Base-by-base conservation (phyloP, 2,329 filamentous ascomycete genomes). In the Lachnellula hyalina region DNA sequence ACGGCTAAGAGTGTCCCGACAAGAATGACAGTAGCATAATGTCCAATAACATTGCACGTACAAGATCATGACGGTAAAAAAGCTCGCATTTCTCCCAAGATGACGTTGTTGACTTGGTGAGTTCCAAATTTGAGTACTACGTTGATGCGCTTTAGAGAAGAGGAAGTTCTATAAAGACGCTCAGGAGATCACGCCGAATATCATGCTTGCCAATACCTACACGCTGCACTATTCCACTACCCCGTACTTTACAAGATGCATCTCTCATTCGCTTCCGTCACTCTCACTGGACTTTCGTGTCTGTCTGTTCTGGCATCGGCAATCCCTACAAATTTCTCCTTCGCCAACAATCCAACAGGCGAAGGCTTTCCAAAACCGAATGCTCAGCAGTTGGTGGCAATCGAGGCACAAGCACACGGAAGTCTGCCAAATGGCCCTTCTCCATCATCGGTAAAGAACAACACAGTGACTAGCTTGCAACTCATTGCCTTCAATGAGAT, bases 401-500 rank as follows among this genome's bases (percentile, higher is more conserved):
- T 87, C 52, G 73, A 83, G 58, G 63, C 73, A 17, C 63, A 72
- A 19, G 86, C 85, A 3, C 78, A 79, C 42, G 86, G 86, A 17
- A 81, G 76, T 11, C 76, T 89, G 0, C 80, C 85, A 11, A 84
- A 86, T 55, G 36, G 21, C 5, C 45, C 45, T 4, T 19, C 45
- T n/a, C 82, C 84, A 1, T 64, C 74, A 0, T 71, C 69, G 4
- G 72, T 86, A 11, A 79, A 75, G 56, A 59, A 68, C 2, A 74
- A 76, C n/a, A 80, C 78, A 23, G 71, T 81, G 23, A 76, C 76
- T 28, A 80, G 80, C 50, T 78, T 88, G 57, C 78, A 85, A 62
- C 75, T 89, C 36, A 83, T 90, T 53, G 82, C 83, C 4, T 82
- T 87, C 68, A 88, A 89, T 62, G 87, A 89, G 67, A 71, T 87